Evolutionary conservation across 495 filamentous ascomycete genomes (phyloP), one percentile per base, ranked within the genome.

Genomic region (Chaetomium cochliodes): DNA sequence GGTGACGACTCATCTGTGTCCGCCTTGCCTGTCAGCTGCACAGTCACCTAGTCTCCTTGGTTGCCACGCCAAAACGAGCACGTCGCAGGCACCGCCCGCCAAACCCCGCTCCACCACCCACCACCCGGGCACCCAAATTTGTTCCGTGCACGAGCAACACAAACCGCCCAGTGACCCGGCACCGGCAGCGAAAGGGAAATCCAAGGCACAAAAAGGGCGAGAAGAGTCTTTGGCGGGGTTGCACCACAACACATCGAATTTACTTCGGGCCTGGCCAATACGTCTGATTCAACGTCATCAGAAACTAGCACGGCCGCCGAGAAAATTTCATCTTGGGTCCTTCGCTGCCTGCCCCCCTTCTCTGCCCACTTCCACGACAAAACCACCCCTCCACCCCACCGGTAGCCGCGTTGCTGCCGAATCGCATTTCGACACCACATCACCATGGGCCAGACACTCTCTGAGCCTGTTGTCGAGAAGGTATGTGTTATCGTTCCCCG

Each of bases 401-500:
- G 69, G 71, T 72, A 69, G 73, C 68, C 66, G 67, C 62, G 52
- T 39, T 58, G 66, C 68, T 71, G 64, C 65, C 67, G 51, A 68
- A 60, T 64, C 49, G 55, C 63, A 64, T 57, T 62, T 58, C 58
- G 57, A 64, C 39, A 62, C 53, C 57, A 28, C 66, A 52, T 72
- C 73, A 77, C 72, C 74, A 98, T 98, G 94, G 94, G 94, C 86
- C 94, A 98, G 86, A 98, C 94, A 77, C 88, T 98, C 74, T 98
- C 94, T 75, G 96, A 98, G 84, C 94, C 94, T 58, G 93, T 98
- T 71, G 89, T 96, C 68, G 94, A 98, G 73, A 98, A 98, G 92
- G 94, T 98, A 83, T 74, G 88, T 80, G 64, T 22, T 53, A 18
- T 53, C 0, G 11, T 53, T 50, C 62, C 37, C n/a, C 61, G n/a